These are phyloP conservation scores for Trichophyton simii DNA, from an alignment of 2,329 filamentous ascomycete genomes.

Conservation along the genomic window DNA sequence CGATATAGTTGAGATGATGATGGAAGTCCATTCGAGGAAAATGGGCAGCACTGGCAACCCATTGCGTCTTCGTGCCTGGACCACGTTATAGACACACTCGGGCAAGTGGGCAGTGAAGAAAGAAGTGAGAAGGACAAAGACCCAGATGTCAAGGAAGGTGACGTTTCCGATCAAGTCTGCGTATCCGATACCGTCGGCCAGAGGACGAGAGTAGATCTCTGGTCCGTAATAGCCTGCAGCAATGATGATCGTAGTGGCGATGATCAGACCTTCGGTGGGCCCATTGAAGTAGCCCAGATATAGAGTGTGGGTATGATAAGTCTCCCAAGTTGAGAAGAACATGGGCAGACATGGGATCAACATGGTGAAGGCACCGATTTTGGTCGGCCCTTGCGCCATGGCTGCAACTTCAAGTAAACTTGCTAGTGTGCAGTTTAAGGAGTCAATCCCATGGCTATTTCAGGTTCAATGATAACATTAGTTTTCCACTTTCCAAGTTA, in stretches of 20 bases:
- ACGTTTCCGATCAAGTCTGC: slow-evolving; percentile 53
- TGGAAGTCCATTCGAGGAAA: slow-evolving; percentile 88
- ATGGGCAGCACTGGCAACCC: slow-evolving; percentile 66
- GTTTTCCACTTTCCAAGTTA: not conserved
- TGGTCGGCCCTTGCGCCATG: slow-evolving; percentile 77
- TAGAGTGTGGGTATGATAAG: slow-evolving; percentile 93
- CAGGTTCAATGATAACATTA: not conserved
- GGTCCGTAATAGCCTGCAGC: slow-evolving; percentile 80
- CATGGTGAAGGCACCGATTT: slow-evolving; percentile 79
- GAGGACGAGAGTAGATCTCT: slow-evolving; percentile 66
- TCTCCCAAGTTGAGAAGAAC: slow-evolving; percentile 99
- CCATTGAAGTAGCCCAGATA: slow-evolving; percentile 96
- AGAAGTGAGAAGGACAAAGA: slow-evolving; percentile 53
- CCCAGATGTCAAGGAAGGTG: slow-evolving; percentile 80
- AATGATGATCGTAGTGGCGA: slow-evolving; percentile 77
- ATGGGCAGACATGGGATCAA: slow-evolving; percentile 86
- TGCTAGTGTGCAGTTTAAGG: slow-evolving; percentile 87
- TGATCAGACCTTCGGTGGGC: slow-evolving; percentile 85
- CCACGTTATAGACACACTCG: slow-evolving; percentile 78
- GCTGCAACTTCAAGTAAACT: slow-evolving; percentile 83
- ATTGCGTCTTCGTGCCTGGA: slow-evolving; percentile 57
- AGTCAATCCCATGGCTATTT: slow-evolving; percentile 83
- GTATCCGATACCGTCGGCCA: slow-evolving; percentile 57
- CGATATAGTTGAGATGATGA: slow-evolving; percentile 64
- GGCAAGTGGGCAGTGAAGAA: slow-evolving; percentile 67